These are phyloP conservation scores for Periconia digitata DNA, from an alignment of 2,329 filamentous ascomycete genomes.

Conservation along the genomic window DNA sequence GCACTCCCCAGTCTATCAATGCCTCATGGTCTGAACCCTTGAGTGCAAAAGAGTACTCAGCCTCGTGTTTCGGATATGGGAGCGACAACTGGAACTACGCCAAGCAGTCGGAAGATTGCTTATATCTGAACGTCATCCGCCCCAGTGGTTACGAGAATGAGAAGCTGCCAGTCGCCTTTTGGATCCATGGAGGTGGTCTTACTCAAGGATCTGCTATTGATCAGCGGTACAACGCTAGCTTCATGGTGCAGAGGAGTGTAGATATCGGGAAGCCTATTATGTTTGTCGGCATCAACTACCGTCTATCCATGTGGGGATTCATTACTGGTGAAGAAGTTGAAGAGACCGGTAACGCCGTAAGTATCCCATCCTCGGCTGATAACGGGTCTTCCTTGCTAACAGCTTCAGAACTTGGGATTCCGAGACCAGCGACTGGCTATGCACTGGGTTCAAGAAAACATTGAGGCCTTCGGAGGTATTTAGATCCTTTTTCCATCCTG, in stretches of 20 bases:
- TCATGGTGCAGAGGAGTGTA: constrained; percentile 51
- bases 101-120: constrained; percentile 57
- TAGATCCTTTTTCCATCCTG: constrained; percentile 16
- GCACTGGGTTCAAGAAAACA: constrained; percentile 49
- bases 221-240: constrained; percentile 54
- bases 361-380: no score
- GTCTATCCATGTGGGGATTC: constrained; percentile 65
- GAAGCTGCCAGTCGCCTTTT: constrained; percentile 57
- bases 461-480: constrained; percentile 47
- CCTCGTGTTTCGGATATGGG: constrained; percentile 44
- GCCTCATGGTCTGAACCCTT: constrained; percentile 34
- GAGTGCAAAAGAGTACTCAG: constrained; percentile 38
- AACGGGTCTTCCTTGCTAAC: no score
- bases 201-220: constrained; percentile 53
- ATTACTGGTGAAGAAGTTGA: constrained; percentile 47
- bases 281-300: constrained; percentile 50
- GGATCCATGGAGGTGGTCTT: constrained; percentile 58
- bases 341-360: constrained; percentile 50
- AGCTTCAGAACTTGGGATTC: constrained; percentile 49
- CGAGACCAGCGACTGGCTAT: constrained; percentile 51
- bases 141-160: constrained; percentile 39
- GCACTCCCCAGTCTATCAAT: constrained; percentile 50
- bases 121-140: constrained; percentile 57
- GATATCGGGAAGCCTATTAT: constrained; percentile 53
- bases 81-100: constrained; percentile 45